Percentiles rank a stretch among this genome's conserved stretches.
These are phyloP conservation scores for Debaryomyces psychrophilus DNA, from an alignment of 1,139 yeast genomes.

Conservation along the genomic window DNA sequence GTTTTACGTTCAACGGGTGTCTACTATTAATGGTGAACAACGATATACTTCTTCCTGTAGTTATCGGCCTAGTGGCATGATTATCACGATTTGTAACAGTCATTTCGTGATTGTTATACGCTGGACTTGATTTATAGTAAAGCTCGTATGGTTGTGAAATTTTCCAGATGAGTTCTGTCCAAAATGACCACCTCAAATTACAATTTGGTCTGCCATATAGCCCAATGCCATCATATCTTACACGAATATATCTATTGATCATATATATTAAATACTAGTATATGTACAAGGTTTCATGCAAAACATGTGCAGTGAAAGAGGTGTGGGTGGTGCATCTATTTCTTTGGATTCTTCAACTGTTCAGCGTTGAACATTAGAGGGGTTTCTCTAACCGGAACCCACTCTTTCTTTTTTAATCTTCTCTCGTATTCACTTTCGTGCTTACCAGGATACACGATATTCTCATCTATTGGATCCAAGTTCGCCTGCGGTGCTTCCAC, in stretches of 20 bases:
- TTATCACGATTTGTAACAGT: not conserved
- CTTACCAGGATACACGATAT: slow-evolving; percentile 78
- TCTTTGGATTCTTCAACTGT: slow-evolving; percentile 7
- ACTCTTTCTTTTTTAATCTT: slow-evolving; percentile 56
- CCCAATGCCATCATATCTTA: not conserved
- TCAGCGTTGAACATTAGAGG: slow-evolving; percentile 32
- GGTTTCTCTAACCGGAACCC: slow-evolving; percentile 58
- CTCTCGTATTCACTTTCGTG: slow-evolving; percentile 47
- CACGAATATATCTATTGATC: slow-evolving; percentile 8
- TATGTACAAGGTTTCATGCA: slow-evolving; percentile 6
- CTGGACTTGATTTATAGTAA: not conserved
- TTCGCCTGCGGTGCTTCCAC: slow-evolving; percentile 46
- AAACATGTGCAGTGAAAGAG: not conserved
- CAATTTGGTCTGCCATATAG: not conserved
- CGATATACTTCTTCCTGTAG: slow-evolving; percentile 26
- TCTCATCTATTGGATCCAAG: slow-evolving; percentile 63
- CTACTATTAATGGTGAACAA: slow-evolving; percentile 29
- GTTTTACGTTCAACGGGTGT: slow-evolving; percentile 78
- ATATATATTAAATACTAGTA: slow-evolving; percentile 3
- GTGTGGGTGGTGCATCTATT: not conserved
- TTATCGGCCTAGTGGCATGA: slow-evolving; percentile 6
- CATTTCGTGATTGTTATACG: not conserved
- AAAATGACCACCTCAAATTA: not conserved
- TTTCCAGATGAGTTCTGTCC: slow-evolving; percentile 7
- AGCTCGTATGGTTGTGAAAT: slow-evolving; percentile 8